Evolutionary conservation across 805 yeast genomes (phyloP).

Genomic region (Brettanomyces bruxellensis): DNA sequence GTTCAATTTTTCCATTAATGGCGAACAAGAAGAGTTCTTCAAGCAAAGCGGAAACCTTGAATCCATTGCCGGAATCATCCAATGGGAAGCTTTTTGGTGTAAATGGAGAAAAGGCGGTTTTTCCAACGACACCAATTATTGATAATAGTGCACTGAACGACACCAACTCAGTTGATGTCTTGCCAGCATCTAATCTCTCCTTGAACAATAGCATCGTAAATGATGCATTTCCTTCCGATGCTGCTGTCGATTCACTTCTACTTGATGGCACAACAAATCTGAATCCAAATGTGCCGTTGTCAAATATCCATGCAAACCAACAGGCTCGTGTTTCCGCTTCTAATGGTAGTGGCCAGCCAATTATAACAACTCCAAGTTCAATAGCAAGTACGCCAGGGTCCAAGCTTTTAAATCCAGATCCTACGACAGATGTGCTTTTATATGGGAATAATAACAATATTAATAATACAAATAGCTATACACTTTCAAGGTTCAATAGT

Average conservation of each 20-base stretch:
- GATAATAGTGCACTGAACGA: no score
- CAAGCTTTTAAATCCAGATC: not conserved
- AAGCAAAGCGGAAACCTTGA: no score
- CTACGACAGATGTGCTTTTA: not conserved
- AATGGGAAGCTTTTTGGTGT: no score
- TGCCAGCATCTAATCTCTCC: no score
- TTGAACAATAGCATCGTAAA: not conserved
- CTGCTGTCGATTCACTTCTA: not conserved
- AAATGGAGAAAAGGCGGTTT: no score
- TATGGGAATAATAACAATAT: conserved; percentile 2
- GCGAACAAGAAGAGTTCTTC: no score
- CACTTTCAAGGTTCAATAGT: conserved; percentile 1
- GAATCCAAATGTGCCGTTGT: not conserved
- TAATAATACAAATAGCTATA: conserved; percentile 3
- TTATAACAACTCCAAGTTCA: not conserved
- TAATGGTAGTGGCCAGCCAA: conserved; percentile 1
- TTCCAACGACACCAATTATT: no score
- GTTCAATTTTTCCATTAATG: no score
- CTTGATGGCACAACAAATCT: not conserved
- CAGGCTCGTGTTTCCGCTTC: not conserved
- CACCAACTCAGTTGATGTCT: no score
- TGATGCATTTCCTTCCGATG: not conserved
- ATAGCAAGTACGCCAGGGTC: conserved; percentile 4
- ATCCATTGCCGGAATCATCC: no score
- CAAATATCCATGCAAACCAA: not conserved